phyloP scores from a whole-genome alignment of 345 rosid genomes.

The Camelina sativa region DNA sequence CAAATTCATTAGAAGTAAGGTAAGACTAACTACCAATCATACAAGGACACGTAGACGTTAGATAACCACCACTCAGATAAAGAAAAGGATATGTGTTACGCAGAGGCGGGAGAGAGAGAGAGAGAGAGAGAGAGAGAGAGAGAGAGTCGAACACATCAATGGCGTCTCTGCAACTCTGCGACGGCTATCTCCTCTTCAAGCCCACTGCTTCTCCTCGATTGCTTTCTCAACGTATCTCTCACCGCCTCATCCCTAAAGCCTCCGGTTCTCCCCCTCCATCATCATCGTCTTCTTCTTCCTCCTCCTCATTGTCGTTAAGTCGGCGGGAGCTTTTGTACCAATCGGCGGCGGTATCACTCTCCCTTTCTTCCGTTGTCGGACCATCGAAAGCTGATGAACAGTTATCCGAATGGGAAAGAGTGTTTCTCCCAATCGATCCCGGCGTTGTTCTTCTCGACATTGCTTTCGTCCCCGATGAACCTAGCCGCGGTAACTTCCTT shows the following conservation, averaged over 20 bases:
- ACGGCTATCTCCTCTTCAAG: conserved; percentile 42
- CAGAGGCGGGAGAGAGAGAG: conserved; percentile 31
- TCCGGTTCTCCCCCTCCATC: conserved; percentile 40
- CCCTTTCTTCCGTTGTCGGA: conserved; percentile 42
- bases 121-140: neutral
- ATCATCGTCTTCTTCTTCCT: conserved; percentile 3
- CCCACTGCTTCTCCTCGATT: conserved; percentile 46
- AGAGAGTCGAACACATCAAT: conserved; percentile 30
- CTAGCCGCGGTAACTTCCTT: conserved; percentile 56
- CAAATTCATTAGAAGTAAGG: neutral
- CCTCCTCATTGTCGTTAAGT: conserved; percentile 40
- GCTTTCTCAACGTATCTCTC: conserved; percentile 40
- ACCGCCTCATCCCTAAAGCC: conserved; percentile 48
- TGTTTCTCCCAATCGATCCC: conserved; percentile 76
- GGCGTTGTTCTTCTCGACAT: conserved; percentile 97
- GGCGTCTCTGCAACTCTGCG: conserved; percentile 53
- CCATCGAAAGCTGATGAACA: conserved; percentile 58
- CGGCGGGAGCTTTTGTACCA: conserved; percentile 63
- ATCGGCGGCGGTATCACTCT: conserved; percentile 53
- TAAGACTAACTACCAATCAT: neutral
- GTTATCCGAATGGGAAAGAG: conserved; percentile 83
- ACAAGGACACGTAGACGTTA: conserved; percentile 27
- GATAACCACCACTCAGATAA: conserved; percentile 46
- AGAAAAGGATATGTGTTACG: conserved; percentile 26
- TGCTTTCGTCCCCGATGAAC: conserved; percentile 83